These are phyloP conservation scores for Dryadomyces quercivorus DNA, from an alignment of 2,329 filamentous ascomycete genomes.

Conservation along the genomic window DNA sequence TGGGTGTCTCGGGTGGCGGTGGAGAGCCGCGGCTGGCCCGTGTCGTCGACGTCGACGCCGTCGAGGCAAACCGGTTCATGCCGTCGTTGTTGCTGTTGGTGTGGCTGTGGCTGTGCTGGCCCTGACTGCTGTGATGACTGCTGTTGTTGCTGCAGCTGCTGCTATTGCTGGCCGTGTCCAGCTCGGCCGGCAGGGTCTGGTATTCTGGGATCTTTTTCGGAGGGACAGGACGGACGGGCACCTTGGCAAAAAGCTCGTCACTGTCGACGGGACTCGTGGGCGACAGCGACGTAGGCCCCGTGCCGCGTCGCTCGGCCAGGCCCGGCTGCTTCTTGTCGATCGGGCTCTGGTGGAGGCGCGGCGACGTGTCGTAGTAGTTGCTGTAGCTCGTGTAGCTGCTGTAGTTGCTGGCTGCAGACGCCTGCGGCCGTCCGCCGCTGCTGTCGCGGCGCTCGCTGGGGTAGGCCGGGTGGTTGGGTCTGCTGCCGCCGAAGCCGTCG, in stretches of 20 bases:
- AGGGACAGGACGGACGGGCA: conserved; percentile 29
- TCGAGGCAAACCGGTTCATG: conserved; percentile 59
- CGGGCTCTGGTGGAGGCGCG: conserved; percentile 43
- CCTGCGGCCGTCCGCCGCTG: conserved; percentile 21
- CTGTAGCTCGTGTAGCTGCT: background rate
- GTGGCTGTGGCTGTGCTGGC: conserved; percentile 9
- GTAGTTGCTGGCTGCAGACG: conserved; percentile 21
- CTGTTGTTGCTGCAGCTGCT: conserved; percentile 3
- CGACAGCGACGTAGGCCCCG: conserved; percentile 69
- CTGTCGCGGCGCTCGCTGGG: conserved; percentile 25
- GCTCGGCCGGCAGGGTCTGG: conserved; percentile 32
- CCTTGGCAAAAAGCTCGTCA: conserved; percentile 66
- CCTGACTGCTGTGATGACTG: conserved; percentile 17
- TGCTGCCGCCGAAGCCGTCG: conserved; percentile 13
- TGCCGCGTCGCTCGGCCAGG: conserved; percentile 70
- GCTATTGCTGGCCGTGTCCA: background rate
- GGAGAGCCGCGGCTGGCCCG: conserved; percentile 85
- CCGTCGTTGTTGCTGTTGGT: conserved; percentile 14
- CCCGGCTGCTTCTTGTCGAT: conserved; percentile 40
- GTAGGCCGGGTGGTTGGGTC: conserved; percentile 26
- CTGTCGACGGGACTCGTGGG: conserved; percentile 67
- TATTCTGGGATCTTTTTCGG: conserved; percentile 30
- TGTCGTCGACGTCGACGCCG: conserved; percentile 86
- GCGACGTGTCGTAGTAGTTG: conserved; percentile 34
- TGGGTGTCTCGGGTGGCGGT: conserved; percentile 85